These are phyloP conservation scores for Aspergillus ruber DNA, from an alignment of 2,329 filamentous ascomycete species.

Conservation along the genomic window DNA sequence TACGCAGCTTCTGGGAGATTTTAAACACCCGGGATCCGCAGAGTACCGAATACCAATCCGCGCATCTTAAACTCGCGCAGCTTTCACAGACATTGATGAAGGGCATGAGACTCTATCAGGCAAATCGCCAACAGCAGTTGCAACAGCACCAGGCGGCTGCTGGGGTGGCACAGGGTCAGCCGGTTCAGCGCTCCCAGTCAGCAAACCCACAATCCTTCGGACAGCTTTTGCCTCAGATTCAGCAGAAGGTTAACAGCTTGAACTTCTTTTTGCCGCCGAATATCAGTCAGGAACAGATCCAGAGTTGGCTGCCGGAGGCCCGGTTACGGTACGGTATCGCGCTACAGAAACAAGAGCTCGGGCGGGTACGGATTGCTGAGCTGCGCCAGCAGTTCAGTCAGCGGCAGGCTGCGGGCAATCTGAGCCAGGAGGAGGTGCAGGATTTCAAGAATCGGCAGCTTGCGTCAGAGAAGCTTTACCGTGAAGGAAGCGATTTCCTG, in stretches of 20 bases:
- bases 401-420: conserved; percentile 33
- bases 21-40: conserved; percentile 45
- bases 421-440: conserved; percentile 38
- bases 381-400: conserved; percentile 33
- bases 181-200: conserved; percentile 25
- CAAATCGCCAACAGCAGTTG: conserved; percentile 31
- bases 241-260: conserved; percentile 40
- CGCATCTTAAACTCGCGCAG: conserved; percentile 46
- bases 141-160: conserved; percentile 21
- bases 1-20: conserved; percentile 50
- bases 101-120: conserved; percentile 43
- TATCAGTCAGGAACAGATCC: conserved; percentile 37
- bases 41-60: conserved; percentile 45
- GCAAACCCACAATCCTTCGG: conserved; percentile 34
- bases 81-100: conserved; percentile 48
- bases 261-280: conserved; percentile 41
- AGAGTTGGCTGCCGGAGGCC: conserved; percentile 43
- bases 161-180: conserved; percentile 12
- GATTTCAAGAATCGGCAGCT: conserved; percentile 38
- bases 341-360: conserved; percentile 44
- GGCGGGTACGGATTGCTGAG: conserved; percentile 38
- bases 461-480: conserved; percentile 34
- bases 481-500: conserved; percentile 42
- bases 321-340: conserved; percentile 43
- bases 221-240: conserved; percentile 41